phyloP scores from a whole-genome alignment of 108 stramenopile genomes.

The Fragilaria radians region DNA sequence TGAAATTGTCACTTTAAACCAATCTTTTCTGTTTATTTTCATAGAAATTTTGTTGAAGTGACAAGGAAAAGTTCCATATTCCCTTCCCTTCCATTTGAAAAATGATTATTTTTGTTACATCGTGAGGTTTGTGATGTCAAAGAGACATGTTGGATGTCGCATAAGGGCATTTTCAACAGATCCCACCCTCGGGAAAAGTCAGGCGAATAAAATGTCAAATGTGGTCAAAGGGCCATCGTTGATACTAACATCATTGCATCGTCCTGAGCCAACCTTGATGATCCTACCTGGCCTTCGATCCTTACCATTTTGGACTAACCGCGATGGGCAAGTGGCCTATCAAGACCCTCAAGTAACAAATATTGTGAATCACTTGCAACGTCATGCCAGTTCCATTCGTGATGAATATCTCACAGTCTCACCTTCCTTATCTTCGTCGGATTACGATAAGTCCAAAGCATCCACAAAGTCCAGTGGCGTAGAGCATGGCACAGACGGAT shows the following conservation, averaged over 20 bases:
- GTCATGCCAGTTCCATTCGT: slow-evolving; percentile 40
- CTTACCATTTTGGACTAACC: slow-evolving; percentile 60
- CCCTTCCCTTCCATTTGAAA: too few relatives aligned
- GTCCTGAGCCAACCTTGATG: slow-evolving; percentile 78
- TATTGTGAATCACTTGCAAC: slow-evolving; percentile 62
- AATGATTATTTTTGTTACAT: too few relatives aligned
- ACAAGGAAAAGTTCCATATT: too few relatives aligned
- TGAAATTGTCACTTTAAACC: too few relatives aligned
- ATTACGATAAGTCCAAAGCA: slow-evolving; percentile 37
- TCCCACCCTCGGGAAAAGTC: too few relatives aligned
- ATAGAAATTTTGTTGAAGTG: too few relatives aligned
- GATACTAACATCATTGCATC: slow-evolving; percentile 49
- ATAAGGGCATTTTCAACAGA: too few relatives aligned
- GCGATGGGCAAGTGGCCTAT: slow-evolving; percentile 51
- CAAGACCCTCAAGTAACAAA: slow-evolving; percentile 61
- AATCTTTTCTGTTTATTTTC: too few relatives aligned
- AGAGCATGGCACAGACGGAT: slow-evolving; percentile 23
- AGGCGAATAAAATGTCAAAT: slow-evolving; percentile 4
- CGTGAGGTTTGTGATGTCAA: too few relatives aligned
- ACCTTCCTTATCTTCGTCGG: slow-evolving; percentile 45
- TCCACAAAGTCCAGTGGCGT: slow-evolving; percentile 7
- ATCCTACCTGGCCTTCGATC: slow-evolving; percentile 63
- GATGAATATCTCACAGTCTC: slow-evolving; percentile 53
- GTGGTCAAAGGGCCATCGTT: slow-evolving; percentile 79
- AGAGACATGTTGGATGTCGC: too few relatives aligned